phyloP scores from a whole-genome alignment of 2,329 filamentous ascomycete species.

The Aspergillus aculeatus region DNA sequence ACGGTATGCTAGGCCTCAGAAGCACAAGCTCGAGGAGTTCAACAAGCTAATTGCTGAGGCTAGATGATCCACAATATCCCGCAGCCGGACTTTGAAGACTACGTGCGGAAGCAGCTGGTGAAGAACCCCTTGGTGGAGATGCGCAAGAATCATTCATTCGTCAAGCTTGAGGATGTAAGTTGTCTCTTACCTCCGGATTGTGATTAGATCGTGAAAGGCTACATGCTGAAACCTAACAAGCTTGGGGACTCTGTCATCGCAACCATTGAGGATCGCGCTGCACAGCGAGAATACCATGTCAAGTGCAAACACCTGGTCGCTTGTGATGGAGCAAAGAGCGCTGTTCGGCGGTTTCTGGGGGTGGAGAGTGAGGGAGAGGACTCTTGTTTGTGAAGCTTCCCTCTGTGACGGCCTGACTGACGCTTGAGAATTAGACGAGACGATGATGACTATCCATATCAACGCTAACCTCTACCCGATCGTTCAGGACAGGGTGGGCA shows the following conservation, averaged over 20 bases:
- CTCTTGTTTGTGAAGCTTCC: slow-evolving; percentile 32
- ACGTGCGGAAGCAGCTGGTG: slow-evolving; percentile 28
- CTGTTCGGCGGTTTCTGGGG: slow-evolving; percentile 31
- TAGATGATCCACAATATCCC: slow-evolving; percentile 47
- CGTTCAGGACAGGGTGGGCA: slow-evolving; percentile 40
- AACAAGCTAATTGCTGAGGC: not conserved
- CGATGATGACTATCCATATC: slow-evolving; percentile 51
- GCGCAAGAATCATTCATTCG: slow-evolving; percentile 29
- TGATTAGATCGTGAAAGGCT: no score
- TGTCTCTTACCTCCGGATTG: not conserved
- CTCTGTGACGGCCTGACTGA: not conserved
- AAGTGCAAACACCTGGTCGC: slow-evolving; percentile 36
- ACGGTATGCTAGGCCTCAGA: slow-evolving; percentile 20
- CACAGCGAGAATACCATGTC: slow-evolving; percentile 25
- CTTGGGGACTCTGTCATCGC: slow-evolving; percentile 26
- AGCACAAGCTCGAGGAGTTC: not conserved
- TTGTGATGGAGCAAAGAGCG: slow-evolving; percentile 38
- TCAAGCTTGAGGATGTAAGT: slow-evolving; percentile 35
- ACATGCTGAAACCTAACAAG: slow-evolving; percentile 11
- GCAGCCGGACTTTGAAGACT: slow-evolving; percentile 43
- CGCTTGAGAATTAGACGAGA: slow-evolving; percentile 35
- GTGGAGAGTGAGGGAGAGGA: slow-evolving; percentile 46
- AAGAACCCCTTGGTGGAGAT: slow-evolving; percentile 18
- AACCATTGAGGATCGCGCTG: slow-evolving; percentile 30
- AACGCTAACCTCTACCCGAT: slow-evolving; percentile 43